A percentile compares a stretch with the other conserved stretches of the same genome.
Evolutionary conservation across 2,329 filamentous ascomycete species (phyloP).

Genomic region (Colletotrichum cereale): DNA sequence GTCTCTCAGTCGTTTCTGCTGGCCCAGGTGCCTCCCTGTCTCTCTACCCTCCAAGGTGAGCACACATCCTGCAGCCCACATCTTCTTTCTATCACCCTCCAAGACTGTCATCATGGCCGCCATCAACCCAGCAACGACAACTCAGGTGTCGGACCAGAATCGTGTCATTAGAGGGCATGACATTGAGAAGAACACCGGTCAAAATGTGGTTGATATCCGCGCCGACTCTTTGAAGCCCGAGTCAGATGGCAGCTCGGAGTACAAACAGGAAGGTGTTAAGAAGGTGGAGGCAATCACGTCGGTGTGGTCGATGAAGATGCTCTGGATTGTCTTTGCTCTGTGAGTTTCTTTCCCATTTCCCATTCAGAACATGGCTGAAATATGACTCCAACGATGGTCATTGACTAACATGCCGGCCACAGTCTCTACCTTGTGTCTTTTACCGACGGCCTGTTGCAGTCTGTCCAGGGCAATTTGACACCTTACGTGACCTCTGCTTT

Average conservation of each 20-base stretch:
- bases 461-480: conserved; percentile 62
- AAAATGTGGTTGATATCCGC: conserved; percentile 40
- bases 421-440: conserved; percentile 57
- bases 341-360: conserved; percentile 43
- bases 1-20: background rate
- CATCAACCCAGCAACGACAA: conserved; percentile 9
- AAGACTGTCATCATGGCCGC: conserved; percentile 9
- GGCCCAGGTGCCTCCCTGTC: conserved; percentile 5
- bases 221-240: conserved; percentile 38
- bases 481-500: conserved; percentile 77
- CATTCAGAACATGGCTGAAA: background rate
- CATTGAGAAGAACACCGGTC: conserved; percentile 42
- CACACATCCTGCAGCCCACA: background rate
- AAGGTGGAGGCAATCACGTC: conserved; percentile 55
- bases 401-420: background rate
- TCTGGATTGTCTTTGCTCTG: conserved; percentile 56
- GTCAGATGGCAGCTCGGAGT: conserved; percentile 43
- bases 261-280: conserved; percentile 54
- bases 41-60: background rate
- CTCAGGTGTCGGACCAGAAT: conserved; percentile 14
- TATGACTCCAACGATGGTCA: rapidly evolving
- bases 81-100: background rate
- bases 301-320: conserved; percentile 53
- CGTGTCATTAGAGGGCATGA: conserved; percentile 20
- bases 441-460: conserved; percentile 51